Evolutionary conservation across 2,329 filamentous ascomycete species (phyloP).

Genomic region (Ceratocystis huliohia): DNA sequence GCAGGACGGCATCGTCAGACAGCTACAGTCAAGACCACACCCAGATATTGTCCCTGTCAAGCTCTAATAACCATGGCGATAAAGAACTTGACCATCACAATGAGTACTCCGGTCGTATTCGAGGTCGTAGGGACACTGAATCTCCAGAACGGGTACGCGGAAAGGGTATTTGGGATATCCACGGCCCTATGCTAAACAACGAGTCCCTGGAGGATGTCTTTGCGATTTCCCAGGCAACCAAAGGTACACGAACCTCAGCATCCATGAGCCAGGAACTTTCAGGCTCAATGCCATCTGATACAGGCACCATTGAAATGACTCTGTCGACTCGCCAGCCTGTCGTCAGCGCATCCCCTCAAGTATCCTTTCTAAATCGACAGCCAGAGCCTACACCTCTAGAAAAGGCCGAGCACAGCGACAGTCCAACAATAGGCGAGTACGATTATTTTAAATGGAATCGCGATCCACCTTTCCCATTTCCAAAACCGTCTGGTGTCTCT

Average conservation of each 20-base stretch:
- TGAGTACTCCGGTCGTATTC: conserved; percentile 37
- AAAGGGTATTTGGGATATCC: conserved; percentile 12
- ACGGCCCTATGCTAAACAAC: background rate
- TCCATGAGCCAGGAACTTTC: conserved; percentile 9
- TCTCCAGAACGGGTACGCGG: conserved; percentile 2
- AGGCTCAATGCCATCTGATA: conserved; percentile 8
- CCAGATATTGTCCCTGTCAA: background rate
- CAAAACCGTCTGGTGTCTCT: conserved; percentile 22
- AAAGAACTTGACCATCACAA: conserved; percentile 26
- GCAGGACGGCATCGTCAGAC: conserved; percentile 1
- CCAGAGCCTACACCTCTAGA: conserved; percentile 15
- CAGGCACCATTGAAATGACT: conserved; percentile 14
- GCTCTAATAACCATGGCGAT: background rate
- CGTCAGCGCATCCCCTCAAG: conserved; percentile 5
- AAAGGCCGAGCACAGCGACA: conserved; percentile 22
- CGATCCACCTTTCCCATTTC: conserved; percentile 44
- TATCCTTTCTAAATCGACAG: conserved; percentile 4
- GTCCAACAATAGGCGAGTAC: conserved; percentile 29
- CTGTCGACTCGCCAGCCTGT: conserved; percentile 13
- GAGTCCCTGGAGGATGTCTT: conserved; percentile 1
- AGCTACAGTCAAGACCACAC: conserved; percentile 4
- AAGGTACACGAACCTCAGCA: background rate
- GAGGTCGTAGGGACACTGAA: conserved; percentile 26
- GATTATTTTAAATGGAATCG: conserved; percentile 48
- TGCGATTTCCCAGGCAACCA: conserved; percentile 1